These are phyloP conservation scores for Fomitiporia mediterranea DNA, from an alignment of 1,284 basidiomycete species.

Conservation along the genomic window DNA sequence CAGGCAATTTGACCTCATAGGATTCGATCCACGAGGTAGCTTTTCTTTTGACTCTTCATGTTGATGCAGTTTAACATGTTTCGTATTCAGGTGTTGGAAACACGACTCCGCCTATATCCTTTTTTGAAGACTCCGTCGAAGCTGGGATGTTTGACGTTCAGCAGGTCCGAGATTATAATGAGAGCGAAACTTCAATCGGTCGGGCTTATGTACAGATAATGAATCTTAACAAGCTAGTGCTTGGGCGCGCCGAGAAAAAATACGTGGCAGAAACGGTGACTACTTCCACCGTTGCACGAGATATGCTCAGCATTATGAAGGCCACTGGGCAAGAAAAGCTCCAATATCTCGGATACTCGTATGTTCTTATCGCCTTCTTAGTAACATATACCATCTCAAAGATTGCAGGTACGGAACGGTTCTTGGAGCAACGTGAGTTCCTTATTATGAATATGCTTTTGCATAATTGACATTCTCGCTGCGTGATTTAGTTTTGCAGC, in stretches of 20 bases:
- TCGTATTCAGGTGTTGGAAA: constrained; percentile 15
- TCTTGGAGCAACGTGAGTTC: constrained; percentile 24
- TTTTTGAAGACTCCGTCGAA: constrained; percentile 12
- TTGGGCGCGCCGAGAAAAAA: background rate
- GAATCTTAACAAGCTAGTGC: background rate
- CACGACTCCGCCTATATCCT: constrained; percentile 18
- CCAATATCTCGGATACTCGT: constrained; percentile 29
- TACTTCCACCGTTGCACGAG: constrained; percentile 24
- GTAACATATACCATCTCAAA: background rate
- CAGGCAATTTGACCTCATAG: constrained; percentile 30
- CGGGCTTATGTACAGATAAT: background rate
- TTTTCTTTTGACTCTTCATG: constrained; percentile 2
- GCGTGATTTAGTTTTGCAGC: constrained; percentile 21
- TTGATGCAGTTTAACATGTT: background rate
- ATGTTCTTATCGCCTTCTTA: background rate
- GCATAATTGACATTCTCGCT: background rate
- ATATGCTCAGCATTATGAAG: constrained; percentile 28
- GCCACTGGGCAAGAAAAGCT: constrained; percentile 27
- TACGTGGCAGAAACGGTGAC: constrained; percentile 14
- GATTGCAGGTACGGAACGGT: constrained; percentile 25
- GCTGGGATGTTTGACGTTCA: background rate
- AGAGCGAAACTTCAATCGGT: background rate
- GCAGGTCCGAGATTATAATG: background rate
- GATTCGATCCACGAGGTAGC: constrained; percentile 32
- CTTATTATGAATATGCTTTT: background rate